Conservation (phyloP, 2,329 filamentous ascomycete species). For the Cytospora schulzeri region DNA sequence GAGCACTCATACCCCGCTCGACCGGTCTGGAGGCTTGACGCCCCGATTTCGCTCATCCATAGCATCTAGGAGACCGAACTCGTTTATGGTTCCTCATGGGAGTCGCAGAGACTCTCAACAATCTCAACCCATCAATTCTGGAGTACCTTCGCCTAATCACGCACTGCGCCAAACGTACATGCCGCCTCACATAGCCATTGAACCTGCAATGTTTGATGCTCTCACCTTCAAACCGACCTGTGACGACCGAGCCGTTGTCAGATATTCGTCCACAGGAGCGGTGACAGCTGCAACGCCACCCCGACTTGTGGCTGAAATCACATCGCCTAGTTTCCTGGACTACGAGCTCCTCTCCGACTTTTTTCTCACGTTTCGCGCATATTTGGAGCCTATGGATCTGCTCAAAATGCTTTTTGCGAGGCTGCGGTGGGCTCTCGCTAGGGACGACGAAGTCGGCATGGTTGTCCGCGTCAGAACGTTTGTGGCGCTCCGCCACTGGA, state of each 20-base stretch:
- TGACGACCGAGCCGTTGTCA: slow-evolving; percentile 79
- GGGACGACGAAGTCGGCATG: slow-evolving; percentile 80
- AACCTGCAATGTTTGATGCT: slow-evolving; percentile 79
- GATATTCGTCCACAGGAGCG: slow-evolving; percentile 73
- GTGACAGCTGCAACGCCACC: slow-evolving; percentile 90
- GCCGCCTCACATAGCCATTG: slow-evolving; percentile 55
- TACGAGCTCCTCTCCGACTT: slow-evolving; percentile 98
- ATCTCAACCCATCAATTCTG: slow-evolving; percentile 36
- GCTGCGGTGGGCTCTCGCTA: slow-evolving; percentile 81
- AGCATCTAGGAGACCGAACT: slow-evolving; percentile 41
- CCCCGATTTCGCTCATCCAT: slow-evolving; percentile 34
- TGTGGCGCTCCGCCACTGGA: slow-evolving; percentile 94
- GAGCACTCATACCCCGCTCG: slow-evolving; percentile 57
- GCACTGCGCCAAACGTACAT: slow-evolving; percentile 49
- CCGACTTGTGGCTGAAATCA: slow-evolving; percentile 92
- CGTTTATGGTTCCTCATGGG: slow-evolving; percentile 40
- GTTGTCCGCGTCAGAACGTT: slow-evolving; percentile 96
- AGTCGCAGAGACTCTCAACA: not conserved
- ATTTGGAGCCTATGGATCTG: slow-evolving; percentile 75
- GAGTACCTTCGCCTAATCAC: slow-evolving; percentile 44
- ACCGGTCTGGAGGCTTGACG: slow-evolving; percentile 41
- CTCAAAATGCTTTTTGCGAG: slow-evolving; percentile 83
- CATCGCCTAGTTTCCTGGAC: slow-evolving; percentile 91
- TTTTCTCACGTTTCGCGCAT: slow-evolving; percentile 91
- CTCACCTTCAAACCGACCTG: slow-evolving; percentile 77